Evolutionary conservation across 192 early-diverging fungal genomes (phyloP).

Genomic region (Rhizophagus prolifer): DNA sequence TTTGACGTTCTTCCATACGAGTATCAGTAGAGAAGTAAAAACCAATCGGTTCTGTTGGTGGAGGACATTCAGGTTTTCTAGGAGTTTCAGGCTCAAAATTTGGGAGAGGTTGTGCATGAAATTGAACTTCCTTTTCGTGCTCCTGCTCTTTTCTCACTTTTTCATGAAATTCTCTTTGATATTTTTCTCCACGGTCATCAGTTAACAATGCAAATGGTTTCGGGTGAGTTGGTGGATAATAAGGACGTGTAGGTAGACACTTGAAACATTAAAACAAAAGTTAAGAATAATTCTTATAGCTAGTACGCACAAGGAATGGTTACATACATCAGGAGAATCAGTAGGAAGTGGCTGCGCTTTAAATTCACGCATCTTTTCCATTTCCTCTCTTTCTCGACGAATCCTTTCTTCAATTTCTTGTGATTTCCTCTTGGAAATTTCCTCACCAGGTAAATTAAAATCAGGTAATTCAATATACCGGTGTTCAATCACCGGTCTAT

Average conservation of each 20-base stretch:
- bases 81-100: slow-evolving; percentile 12
- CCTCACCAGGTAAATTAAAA: not conserved
- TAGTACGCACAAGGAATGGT: too few species aligned
- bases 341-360: slow-evolving; percentile 18
- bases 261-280: not conserved
- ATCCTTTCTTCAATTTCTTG: slow-evolving; percentile 1
- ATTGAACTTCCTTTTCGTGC: slow-evolving; percentile 12
- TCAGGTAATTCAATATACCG: not conserved
- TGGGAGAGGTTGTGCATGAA: slow-evolving; percentile 7
- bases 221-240: slow-evolving; percentile 14
- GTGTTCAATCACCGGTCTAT: slow-evolving; percentile 3
- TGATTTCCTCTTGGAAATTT: not conserved
- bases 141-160: not conserved
- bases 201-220: slow-evolving; percentile 23
- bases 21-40: slow-evolving; percentile 11
- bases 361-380: not conserved
- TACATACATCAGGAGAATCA: slow-evolving; percentile 4
- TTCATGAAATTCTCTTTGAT: slow-evolving; percentile 15
- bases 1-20: slow-evolving; percentile 1
- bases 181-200: slow-evolving; percentile 17
- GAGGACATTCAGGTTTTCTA: slow-evolving; percentile 4
- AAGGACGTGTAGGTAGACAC: not conserved
- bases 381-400: not conserved
- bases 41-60: slow-evolving; percentile 14
- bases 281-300: not conserved